Conservation (phyloP, 164 flowering plant species). For the Nymphaea colorata region DNA sequence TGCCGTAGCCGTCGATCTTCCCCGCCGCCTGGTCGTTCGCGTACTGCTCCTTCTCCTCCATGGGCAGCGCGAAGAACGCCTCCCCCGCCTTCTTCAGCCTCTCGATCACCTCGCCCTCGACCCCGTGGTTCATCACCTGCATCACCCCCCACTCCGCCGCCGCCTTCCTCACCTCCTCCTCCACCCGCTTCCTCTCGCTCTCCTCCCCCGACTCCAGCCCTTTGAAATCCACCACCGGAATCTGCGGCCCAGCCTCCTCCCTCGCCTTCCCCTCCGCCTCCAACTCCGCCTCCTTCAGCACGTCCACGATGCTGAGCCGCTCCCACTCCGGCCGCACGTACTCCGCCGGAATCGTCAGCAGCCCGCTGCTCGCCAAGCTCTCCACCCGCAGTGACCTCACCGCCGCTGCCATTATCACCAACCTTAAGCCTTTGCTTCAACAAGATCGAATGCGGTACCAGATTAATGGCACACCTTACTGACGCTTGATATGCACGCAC, state of each 20-base stretch:
- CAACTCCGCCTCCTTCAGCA: slow-evolving; percentile 48
- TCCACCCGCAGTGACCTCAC: slow-evolving; percentile 46
- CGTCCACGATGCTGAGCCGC: slow-evolving; percentile 40
- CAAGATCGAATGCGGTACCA: no score
- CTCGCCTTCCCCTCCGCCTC: slow-evolving; percentile 14
- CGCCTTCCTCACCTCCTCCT: slow-evolving; percentile 46
- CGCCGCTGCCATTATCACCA: slow-evolving; percentile 14
- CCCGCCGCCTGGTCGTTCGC: slow-evolving; percentile 74
- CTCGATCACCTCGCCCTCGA: slow-evolving; percentile 38
- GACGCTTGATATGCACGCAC: no score
- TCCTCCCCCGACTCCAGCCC: slow-evolving; percentile 40
- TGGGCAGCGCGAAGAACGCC: slow-evolving; percentile 56
- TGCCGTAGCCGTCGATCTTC: slow-evolving; percentile 80
- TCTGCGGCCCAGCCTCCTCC: slow-evolving; percentile 44
- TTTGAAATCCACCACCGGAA: slow-evolving; percentile 56
- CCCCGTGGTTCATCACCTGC: slow-evolving; percentile 81
- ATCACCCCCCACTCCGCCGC: slow-evolving; percentile 67
- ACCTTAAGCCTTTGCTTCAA: no score
- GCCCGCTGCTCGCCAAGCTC: slow-evolving; percentile 55
- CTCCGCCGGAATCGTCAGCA: slow-evolving; percentile 56
- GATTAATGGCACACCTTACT: no score
- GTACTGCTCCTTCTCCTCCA: slow-evolving; percentile 78
- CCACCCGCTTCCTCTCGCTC: slow-evolving; percentile 23
- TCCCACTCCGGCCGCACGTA: slow-evolving; percentile 64
- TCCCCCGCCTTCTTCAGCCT: slow-evolving; percentile 54